phyloP scores from a whole-genome alignment of 2,329 filamentous ascomycete genomes.

The Corinectria fuckeliana region DNA sequence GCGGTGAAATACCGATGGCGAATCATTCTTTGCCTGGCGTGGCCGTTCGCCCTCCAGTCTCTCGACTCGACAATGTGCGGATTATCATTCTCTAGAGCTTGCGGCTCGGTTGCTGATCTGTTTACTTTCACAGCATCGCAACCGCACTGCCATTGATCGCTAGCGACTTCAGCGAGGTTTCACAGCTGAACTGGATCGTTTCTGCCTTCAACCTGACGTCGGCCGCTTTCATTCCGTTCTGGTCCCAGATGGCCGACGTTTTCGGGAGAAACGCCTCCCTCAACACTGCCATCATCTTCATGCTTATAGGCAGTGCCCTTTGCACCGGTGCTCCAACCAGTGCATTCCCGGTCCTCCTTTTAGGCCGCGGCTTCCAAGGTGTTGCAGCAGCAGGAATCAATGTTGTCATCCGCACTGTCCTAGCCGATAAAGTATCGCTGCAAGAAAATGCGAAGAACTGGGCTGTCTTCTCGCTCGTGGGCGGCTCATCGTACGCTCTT shows the following conservation, averaged over 20 bases:
- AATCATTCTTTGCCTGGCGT: slow-evolving; percentile 62
- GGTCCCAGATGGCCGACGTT: slow-evolving; percentile 69
- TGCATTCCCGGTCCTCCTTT: slow-evolving; percentile 64
- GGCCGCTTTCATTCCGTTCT: slow-evolving; percentile 71
- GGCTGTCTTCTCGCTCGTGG: slow-evolving; percentile 65
- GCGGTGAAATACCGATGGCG: slow-evolving; percentile 59
- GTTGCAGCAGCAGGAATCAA: slow-evolving; percentile 66
- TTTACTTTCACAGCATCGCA: slow-evolving; percentile 37
- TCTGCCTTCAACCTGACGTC: slow-evolving; percentile 72
- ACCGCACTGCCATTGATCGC: slow-evolving; percentile 61
- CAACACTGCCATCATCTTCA: slow-evolving; percentile 61
- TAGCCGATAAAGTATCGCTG: slow-evolving; percentile 69
- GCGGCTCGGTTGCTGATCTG: slow-evolving; percentile 16
- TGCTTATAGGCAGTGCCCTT: slow-evolving; percentile 66
- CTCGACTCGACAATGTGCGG: slow-evolving; percentile 67
- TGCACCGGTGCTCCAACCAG: slow-evolving; percentile 63
- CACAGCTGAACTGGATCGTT: slow-evolving; percentile 72
- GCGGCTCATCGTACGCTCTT: slow-evolving; percentile 64
- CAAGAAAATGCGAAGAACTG: slow-evolving; percentile 68
- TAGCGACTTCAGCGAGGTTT: slow-evolving; percentile 64
- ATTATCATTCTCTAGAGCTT: background rate
- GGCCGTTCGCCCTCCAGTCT: slow-evolving; percentile 67
- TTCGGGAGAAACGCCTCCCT: slow-evolving; percentile 68
- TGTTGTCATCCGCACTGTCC: slow-evolving; percentile 66
- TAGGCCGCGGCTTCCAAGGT: slow-evolving; percentile 69